A percentile compares a stretch with the other conserved stretches of the same genome.
phyloP scores from a whole-genome alignment of 2,329 filamentous ascomycete genomes.

The Diaporthe citriasiana region DNA sequence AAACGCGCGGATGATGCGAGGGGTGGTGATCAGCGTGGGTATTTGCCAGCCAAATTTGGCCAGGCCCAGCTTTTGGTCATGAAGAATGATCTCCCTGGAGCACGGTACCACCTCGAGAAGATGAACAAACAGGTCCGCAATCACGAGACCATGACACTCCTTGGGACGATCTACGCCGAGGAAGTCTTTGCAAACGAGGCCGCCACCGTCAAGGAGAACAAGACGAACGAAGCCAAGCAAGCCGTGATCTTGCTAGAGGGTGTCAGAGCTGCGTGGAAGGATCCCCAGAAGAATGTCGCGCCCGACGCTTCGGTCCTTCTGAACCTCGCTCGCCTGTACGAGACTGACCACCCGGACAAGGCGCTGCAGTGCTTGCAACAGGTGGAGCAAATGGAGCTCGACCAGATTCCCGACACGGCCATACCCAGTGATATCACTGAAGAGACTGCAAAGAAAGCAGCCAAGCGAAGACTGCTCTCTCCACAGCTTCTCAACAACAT shows the following conservation, averaged over 20 bases:
- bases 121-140: conserved; percentile 84
- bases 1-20: conserved; percentile 90
- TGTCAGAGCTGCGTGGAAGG: conserved; percentile 91
- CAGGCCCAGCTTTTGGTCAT: conserved; percentile 89
- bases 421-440: conserved; percentile 72
- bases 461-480: conserved; percentile 82
- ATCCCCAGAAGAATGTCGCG: conserved; percentile 85
- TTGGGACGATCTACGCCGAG: conserved; percentile 93
- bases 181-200: conserved; percentile 88
- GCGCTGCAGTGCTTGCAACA: conserved; percentile 92
- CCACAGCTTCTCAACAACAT: conserved; percentile 98
- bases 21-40: conserved; percentile 91
- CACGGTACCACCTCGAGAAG: conserved; percentile 94
- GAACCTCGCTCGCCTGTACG: conserved; percentile 92
- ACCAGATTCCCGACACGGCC: conserved; percentile 80
- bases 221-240: conserved; percentile 86
- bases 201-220: conserved; percentile 84
- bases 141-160: conserved; percentile 90
- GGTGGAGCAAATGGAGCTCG: conserved; percentile 90
- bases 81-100: conserved; percentile 87
- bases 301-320: conserved; percentile 90
- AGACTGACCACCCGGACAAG: conserved; percentile 87
- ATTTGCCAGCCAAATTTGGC: conserved; percentile 94
- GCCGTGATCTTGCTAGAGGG: conserved; percentile 86
- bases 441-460: conserved; percentile 69